A percentile compares a stretch with the other conserved stretches of the same genome.
phyloP scores from a whole-genome alignment of 73 alveolate genomes.

The Durusdinium trenchii region DNA sequence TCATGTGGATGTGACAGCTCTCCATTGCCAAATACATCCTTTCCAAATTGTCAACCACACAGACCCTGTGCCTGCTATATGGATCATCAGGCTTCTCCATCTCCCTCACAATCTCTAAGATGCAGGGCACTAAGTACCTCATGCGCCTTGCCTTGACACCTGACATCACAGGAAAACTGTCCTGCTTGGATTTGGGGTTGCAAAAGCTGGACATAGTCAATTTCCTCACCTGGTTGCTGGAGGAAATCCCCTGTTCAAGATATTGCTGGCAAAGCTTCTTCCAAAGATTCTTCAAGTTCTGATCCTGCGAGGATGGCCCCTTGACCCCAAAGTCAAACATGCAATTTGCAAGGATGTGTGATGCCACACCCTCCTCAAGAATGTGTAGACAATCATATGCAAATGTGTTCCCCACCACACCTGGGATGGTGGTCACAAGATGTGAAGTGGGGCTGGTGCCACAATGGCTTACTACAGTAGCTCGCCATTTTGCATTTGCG shows the following conservation, averaged over 20 bases:
- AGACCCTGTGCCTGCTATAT: not conserved
- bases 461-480: not conserved
- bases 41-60: not conserved
- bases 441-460: conserved; percentile 19
- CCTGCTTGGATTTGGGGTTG: not conserved
- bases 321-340: not conserved
- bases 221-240: not conserved
- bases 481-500: conserved; percentile 9
- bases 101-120: not conserved
- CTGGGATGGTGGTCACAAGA: not conserved
- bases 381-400: not conserved
- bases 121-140: not conserved
- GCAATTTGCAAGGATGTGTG: not conserved
- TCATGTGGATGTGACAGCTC: not conserved
- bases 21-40: not conserved
- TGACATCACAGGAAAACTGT: not conserved
- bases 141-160: conserved; percentile 21
- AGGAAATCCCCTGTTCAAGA: not conserved
- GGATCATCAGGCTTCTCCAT: not conserved
- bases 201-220: not conserved
- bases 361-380: conserved; percentile 1
- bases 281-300: not conserved
- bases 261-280: not conserved
- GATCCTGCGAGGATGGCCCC: not conserved
- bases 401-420: not conserved